Conservation (phyloP, 345 rosid genomes). For the Populus deltoides region DNA sequence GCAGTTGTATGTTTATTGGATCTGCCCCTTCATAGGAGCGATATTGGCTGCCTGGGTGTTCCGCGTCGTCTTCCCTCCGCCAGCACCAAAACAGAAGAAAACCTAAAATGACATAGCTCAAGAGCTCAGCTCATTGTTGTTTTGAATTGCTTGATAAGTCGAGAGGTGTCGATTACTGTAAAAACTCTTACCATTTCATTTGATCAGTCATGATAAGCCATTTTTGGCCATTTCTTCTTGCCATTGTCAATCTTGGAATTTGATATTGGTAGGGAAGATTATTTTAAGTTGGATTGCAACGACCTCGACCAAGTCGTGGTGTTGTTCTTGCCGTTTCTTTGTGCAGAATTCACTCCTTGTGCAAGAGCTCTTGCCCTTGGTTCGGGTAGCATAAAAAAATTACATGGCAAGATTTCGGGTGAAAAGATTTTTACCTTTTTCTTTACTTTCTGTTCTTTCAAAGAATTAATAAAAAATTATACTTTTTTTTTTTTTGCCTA, state of each 20-base stretch:
- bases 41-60: constrained; percentile 70
- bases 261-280: background rate
- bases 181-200: constrained; percentile 1
- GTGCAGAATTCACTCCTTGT: background rate
- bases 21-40: constrained; percentile 82
- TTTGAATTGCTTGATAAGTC: constrained; percentile 1
- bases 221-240: background rate
- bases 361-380: background rate
- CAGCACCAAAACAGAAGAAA: constrained; percentile 50
- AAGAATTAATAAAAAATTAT: background rate
- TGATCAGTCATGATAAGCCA: background rate
- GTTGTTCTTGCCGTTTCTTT: background rate
- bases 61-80: constrained; percentile 57
- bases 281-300: background rate
- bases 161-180: constrained; percentile 7
- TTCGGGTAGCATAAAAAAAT: background rate
- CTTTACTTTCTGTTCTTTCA: background rate
- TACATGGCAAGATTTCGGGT: background rate
- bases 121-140: background rate
- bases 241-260: background rate
- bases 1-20: constrained; percentile 88
- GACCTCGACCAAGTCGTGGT: background rate
- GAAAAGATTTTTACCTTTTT: too few species aligned
- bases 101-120: constrained; percentile 27
- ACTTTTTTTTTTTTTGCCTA: too few species aligned